Percentiles rank a stretch among this genome's conserved stretches.
These are phyloP conservation scores for Chamaenerion angustifolium DNA, from an alignment of 345 rosid genomes.

Conservation along the genomic window DNA sequence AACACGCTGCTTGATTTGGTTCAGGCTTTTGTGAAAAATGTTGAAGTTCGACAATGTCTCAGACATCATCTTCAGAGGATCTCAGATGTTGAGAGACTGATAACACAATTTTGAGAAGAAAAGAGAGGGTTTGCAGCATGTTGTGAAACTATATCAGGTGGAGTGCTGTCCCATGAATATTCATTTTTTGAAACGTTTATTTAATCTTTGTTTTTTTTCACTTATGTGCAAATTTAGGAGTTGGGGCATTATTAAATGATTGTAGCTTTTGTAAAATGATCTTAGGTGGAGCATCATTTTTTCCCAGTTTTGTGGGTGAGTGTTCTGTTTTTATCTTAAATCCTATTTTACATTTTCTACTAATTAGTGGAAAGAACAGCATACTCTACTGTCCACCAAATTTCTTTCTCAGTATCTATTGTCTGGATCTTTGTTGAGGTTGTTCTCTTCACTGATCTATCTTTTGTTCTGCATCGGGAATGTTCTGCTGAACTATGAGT, in stretches of 20 bases:
- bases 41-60: conserved; percentile 72
- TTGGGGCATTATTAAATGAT: too few relatives aligned
- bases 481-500: conserved; percentile 50
- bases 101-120: conserved; percentile 49
- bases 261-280: too few relatives aligned
- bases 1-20: conserved; percentile 69
- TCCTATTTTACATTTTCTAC: too few relatives aligned
- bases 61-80: conserved; percentile 91
- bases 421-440: too few relatives aligned
- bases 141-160: conserved; percentile 94
- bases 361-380: too few relatives aligned
- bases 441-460: neutral
- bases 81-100: conserved; percentile 67
- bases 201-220: too few relatives aligned
- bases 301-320: too few relatives aligned
- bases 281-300: too few relatives aligned
- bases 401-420: too few relatives aligned
- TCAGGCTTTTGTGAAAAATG: conserved; percentile 82
- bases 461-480: conserved; percentile 35
- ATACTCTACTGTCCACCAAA: too few relatives aligned
- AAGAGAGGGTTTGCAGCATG: conserved; percentile 72
- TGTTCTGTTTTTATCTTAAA: too few relatives aligned
- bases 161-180: neutral
- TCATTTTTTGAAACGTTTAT: neutral
- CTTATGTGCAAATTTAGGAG: too few relatives aligned